Evolutionary conservation across 2,329 filamentous ascomycete species (phyloP), one percentile per base, ranked within the genome.

Genomic region (Grosmannia penicillata): DNA sequence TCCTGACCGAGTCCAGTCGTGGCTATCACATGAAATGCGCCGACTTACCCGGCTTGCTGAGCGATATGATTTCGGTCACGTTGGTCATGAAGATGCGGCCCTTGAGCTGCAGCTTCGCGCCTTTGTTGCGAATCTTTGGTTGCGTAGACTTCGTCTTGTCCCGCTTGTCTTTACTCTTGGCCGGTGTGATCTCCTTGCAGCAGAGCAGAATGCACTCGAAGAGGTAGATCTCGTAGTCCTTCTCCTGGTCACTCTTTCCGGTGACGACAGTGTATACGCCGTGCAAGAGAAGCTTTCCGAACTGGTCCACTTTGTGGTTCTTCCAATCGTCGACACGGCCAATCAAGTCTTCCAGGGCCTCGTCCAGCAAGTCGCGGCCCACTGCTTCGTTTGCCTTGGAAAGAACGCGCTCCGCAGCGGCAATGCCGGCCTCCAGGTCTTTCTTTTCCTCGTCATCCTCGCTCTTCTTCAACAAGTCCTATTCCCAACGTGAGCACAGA

Each of bases 1-100:
- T n/a, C n/a, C n/a, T n/a, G n/a, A n/a, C n/a, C n/a, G n/a, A n/a
- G n/a, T n/a, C n/a, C n/a, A n/a, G n/a, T n/a, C n/a, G n/a, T n/a
- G n/a, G n/a, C n/a, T n/a, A n/a, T n/a, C n/a, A n/a, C n/a, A n/a
- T n/a, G n/a, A n/a, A n/a, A n/a, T n/a, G 26, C 6, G 29, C 15
- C 15, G 24, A 54, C 72, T 54, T 72, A 93, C 87, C 86, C 59
- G 85, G 83, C 57, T 87, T 94, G 36, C 80, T 77, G 43, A 91
- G 67, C 15, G 82, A 87, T 30, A 94, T 67, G n/a, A 94, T 79
- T 56, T 95, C 85, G 28, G 87, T 96, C 39, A 98, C 89, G 53
- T 98, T 98, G 49, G 87, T 86, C 87, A 98, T 96, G 62, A 95
- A 96, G 51, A 98, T 98, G 37, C 91, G 77, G 28, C 91, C 91